These are phyloP conservation scores for Solanum rostratum DNA, from an alignment of 257 asterid species.

Conservation along the genomic window DNA sequence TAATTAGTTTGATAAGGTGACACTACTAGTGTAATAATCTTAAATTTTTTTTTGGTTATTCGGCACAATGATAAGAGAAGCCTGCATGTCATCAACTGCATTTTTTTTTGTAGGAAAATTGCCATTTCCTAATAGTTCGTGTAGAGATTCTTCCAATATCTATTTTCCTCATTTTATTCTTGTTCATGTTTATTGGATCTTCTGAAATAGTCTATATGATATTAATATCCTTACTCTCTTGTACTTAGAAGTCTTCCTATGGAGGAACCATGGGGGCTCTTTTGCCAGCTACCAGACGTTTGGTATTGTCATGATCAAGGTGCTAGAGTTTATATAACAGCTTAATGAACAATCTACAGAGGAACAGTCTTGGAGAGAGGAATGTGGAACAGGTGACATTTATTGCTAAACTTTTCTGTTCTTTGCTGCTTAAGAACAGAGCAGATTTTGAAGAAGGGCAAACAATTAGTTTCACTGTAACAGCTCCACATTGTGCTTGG, in stretches of 20 bases:
- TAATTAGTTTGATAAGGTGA: neutral
- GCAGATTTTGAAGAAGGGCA: neutral
- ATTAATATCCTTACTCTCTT: neutral
- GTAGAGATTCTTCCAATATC: neutral
- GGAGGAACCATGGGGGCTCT: neutral
- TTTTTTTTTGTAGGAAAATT: neutral
- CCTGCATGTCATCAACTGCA: neutral
- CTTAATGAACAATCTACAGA: slow-evolving; percentile 40
- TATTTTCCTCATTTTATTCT: neutral
- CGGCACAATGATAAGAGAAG: neutral
- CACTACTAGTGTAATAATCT: neutral
- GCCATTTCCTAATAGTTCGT: neutral
- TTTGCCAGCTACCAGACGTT: slow-evolving; percentile 9
- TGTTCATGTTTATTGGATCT: neutral
- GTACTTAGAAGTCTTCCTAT: neutral
- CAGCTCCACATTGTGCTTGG: neutral
- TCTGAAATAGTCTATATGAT: neutral
- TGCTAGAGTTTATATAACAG: slow-evolving; percentile 18
- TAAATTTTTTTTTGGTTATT: neutral
- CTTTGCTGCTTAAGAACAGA: neutral
- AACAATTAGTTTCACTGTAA: neutral
- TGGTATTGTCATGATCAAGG: slow-evolving; percentile 6
- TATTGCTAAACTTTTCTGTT: neutral
- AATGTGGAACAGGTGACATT: slow-evolving; percentile 44
- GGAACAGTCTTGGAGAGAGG: slow-evolving; percentile 40